Percentiles rank a stretch among this genome's conserved stretches.
phyloP scores from a whole-genome alignment of 257 asterid genomes.

The Striga asiatica region DNA sequence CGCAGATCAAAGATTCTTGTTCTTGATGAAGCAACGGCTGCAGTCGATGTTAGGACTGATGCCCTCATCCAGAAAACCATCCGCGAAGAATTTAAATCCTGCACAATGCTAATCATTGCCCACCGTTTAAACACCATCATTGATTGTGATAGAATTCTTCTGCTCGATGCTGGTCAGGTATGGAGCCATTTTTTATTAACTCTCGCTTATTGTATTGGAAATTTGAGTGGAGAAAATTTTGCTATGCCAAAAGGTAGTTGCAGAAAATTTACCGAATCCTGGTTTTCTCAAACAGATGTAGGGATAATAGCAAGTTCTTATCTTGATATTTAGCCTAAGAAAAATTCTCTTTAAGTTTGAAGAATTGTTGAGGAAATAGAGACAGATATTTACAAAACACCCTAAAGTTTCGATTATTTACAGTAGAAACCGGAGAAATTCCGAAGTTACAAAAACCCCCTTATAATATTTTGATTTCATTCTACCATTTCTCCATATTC shows the following conservation, averaged over 20 bases:
- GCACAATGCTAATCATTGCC: slow-evolving; percentile 97
- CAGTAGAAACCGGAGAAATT: no score
- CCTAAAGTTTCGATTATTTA: no score
- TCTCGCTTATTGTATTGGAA: background rate
- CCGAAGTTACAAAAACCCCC: no score
- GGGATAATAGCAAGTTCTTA: no score
- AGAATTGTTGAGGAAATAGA: no score
- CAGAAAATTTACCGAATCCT: no score
- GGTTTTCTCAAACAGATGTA: no score
- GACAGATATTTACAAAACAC: no score
- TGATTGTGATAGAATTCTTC: slow-evolving; percentile 72
- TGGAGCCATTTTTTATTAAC: slow-evolving; percentile 3
- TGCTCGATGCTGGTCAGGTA: slow-evolving; percentile 91
- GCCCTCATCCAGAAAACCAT: slow-evolving; percentile 95
- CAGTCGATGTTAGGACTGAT: slow-evolving; percentile 91
- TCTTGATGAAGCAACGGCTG: slow-evolving; percentile 98
- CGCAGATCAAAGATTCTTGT: slow-evolving; percentile 95
- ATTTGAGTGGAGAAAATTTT: background rate
- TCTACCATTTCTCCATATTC: no score
- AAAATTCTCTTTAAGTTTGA: no score
- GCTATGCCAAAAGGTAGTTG: background rate
- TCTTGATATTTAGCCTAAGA: no score
- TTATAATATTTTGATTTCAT: no score
- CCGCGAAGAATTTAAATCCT: slow-evolving; percentile 75
- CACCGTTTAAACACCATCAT: slow-evolving; percentile 88